A percentile compares a stretch with the other conserved stretches of the same genome.
These are phyloP conservation scores for Fusarium dimerum DNA, from an alignment of 2,329 filamentous ascomycete genomes.

Conservation along the genomic window DNA sequence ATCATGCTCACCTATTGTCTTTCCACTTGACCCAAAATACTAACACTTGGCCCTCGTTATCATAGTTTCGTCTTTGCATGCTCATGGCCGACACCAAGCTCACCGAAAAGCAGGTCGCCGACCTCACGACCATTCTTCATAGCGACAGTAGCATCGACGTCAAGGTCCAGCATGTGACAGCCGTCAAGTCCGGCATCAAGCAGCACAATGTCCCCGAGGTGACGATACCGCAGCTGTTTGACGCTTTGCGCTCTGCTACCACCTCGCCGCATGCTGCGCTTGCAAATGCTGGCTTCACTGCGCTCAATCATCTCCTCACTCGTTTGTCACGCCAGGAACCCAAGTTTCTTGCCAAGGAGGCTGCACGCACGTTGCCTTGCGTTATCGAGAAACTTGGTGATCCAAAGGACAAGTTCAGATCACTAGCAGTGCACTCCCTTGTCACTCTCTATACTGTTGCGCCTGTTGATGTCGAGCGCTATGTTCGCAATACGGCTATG, in stretches of 20 bases:
- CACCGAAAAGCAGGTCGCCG: constrained; percentile 58
- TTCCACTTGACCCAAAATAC: constrained; percentile 6
- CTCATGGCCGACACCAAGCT: constrained; percentile 56
- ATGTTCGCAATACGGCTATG: constrained; percentile 77
- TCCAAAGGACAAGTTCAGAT: constrained; percentile 80
- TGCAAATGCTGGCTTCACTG: constrained; percentile 81
- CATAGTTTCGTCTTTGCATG: constrained; percentile 22
- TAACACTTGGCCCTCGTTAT: constrained; percentile 3
- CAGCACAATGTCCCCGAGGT: constrained; percentile 84
- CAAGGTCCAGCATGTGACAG: constrained; percentile 71
- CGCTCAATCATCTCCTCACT: constrained; percentile 83
- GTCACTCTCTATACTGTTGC: constrained; percentile 73
- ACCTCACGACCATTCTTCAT: constrained; percentile 53
- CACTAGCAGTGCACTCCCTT: constrained; percentile 73
- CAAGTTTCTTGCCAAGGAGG: constrained; percentile 69
- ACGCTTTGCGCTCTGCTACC: constrained; percentile 76
- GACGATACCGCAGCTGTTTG: constrained; percentile 73
- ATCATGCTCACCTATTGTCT: constrained; percentile 4
- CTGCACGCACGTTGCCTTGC: constrained; percentile 69
- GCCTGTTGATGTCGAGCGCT: constrained; percentile 74
- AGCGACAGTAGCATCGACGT: constrained; percentile 68
- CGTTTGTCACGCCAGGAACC: constrained; percentile 84
- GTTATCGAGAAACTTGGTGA: constrained; percentile 86
- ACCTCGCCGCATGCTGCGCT: constrained; percentile 75
- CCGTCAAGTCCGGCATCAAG: constrained; percentile 86